Percentiles rank a stretch among this genome's conserved stretches.
phyloP scores from a whole-genome alignment of 179 eudicot genomes.

The Patellifolia procumbens region DNA sequence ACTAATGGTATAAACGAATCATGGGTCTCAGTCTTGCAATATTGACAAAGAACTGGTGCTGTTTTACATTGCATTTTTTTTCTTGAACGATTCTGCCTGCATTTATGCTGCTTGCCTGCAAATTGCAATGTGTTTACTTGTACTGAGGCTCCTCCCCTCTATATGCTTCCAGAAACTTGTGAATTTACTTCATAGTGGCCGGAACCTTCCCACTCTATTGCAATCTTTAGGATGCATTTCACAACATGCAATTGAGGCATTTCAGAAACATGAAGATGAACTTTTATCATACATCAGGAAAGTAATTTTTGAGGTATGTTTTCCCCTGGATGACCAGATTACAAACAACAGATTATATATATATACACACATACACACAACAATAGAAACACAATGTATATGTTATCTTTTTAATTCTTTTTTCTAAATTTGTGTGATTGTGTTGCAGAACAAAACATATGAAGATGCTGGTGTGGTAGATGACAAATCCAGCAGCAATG shows the following conservation, averaged over 20 bases:
- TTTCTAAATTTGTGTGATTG: neutral
- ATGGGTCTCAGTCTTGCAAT: neutral
- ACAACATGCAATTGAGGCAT: conserved; percentile 57
- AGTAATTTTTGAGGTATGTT: conserved; percentile 44
- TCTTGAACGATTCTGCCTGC: neutral
- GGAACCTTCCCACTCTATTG: conserved; percentile 68
- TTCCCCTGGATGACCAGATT: conserved; percentile 15
- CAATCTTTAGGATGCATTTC: conserved; percentile 88
- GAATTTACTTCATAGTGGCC: conserved; percentile 52
- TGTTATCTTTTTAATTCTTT: neutral
- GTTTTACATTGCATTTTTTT: neutral
- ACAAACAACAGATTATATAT: neutral
- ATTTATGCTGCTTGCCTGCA: conserved; percentile 4
- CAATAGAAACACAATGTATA: neutral
- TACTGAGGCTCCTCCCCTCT: neutral
- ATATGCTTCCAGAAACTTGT: conserved; percentile 57
- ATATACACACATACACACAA: neutral
- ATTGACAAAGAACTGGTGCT: neutral
- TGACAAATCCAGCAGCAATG: conserved; percentile 39
- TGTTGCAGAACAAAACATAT: conserved; percentile 44
- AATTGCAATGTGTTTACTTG: neutral
- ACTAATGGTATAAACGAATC: neutral
- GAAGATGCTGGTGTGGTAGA: conserved; percentile 32
- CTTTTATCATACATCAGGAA: conserved; percentile 54
- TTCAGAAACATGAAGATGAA: conserved; percentile 56